Conservation (phyloP, 257 asterid genomes). For the Nicotiana noctiflora region DNA sequence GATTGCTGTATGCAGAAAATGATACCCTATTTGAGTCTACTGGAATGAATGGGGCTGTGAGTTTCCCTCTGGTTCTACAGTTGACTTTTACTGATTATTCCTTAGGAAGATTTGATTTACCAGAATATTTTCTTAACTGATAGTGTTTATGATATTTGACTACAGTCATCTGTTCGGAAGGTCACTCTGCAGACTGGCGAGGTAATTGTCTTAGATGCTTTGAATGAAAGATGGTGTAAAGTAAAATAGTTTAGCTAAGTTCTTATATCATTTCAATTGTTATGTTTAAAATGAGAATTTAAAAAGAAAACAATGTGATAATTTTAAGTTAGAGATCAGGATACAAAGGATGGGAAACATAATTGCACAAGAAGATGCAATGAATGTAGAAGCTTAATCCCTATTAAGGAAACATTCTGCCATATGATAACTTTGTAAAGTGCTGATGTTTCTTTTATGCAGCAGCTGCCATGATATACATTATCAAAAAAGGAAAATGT, state of each 20-base stretch:
- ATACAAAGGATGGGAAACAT: background rate
- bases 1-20: constrained; percentile 78
- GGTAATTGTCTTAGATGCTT: constrained; percentile 33
- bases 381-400: background rate
- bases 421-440: background rate
- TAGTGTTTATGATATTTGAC: constrained; percentile 15
- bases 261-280: background rate
- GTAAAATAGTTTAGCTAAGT: background rate
- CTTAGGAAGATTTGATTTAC: background rate
- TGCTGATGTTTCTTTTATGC: background rate
- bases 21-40: constrained; percentile 84
- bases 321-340: background rate
- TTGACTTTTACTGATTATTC: background rate
- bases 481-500: background rate
- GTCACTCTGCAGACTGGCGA: constrained; percentile 75
- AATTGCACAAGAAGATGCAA: background rate
- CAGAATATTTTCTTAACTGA: constrained; percentile 4
- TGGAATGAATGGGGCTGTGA: constrained; percentile 78
- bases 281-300: background rate
- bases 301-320: background rate
- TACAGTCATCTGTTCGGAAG: constrained; percentile 93
- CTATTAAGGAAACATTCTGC: background rate
- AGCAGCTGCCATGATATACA: background rate
- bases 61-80: constrained; percentile 17
- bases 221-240: background rate